phyloP scores from a whole-genome alignment of 1,284 basidiomycete genomes.

The Amylostereum areolatum region DNA sequence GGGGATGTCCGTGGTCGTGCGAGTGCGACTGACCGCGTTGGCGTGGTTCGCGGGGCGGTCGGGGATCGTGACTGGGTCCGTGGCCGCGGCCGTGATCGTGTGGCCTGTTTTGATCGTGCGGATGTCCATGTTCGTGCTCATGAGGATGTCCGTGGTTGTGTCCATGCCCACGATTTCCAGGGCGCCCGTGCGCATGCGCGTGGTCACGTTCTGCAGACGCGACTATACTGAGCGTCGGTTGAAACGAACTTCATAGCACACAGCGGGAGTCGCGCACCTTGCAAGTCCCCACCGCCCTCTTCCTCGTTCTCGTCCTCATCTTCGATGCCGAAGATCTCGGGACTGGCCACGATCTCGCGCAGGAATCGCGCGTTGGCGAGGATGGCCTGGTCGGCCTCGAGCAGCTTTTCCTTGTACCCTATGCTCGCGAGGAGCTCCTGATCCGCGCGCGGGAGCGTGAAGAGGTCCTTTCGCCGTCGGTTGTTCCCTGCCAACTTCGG shows the following conservation, averaged over 20 bases:
- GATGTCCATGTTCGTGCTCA: background rate
- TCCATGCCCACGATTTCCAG: background rate
- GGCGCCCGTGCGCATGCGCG: background rate
- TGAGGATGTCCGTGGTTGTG: background rate
- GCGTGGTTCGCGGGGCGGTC: no score
- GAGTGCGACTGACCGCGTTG: no score
- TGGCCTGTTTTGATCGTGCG: constrained; percentile 7
- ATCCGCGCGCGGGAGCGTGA: constrained; percentile 53
- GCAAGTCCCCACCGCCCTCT: constrained; percentile 13
- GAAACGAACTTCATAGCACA: no score
- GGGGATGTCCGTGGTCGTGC: no score
- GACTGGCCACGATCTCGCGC: constrained; percentile 56
- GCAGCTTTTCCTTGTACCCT: constrained; percentile 64
- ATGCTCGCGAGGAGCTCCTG: constrained; percentile 52
- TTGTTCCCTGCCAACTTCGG: constrained; percentile 68
- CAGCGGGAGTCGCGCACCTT: constrained; percentile 8
- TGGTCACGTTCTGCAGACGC: constrained; percentile 11
- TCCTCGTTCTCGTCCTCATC: constrained; percentile 27
- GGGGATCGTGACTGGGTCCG: no score
- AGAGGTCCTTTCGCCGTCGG: constrained; percentile 67
- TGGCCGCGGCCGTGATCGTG: no score
- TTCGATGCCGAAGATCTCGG: constrained; percentile 67
- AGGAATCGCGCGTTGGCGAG: constrained; percentile 66
- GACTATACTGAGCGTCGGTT: constrained; percentile 16
- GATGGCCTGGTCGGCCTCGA: constrained; percentile 65